Base-by-base conservation (phyloP, 495 filamentous ascomycete genomes). In the Massariosphaeria phaeospora region DNA sequence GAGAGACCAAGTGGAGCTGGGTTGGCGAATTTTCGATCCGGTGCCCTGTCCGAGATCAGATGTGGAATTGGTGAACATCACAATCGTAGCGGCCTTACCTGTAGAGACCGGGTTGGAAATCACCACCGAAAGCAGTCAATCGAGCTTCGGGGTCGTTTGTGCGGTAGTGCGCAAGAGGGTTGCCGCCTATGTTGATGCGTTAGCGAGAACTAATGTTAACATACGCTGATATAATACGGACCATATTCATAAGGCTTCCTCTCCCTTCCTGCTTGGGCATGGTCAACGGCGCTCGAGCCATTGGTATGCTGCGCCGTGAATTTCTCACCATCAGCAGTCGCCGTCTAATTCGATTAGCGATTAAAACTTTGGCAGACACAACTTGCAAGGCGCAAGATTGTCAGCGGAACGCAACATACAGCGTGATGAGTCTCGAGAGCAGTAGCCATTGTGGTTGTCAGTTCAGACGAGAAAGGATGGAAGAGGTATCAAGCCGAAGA, bases 51-150 rank as follows among this genome's bases (percentile, higher is more conserved):
- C n/a, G n/a, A n/a, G n/a, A n/a, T n/a, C n/a, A n/a, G n/a, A n/a
- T n/a, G n/a, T n/a, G 3, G 15, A 18, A 13, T 15, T 2, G 10
- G 27, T 64, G 21, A 64, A 3, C 33, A 10, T 35, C 24, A 48
- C 17, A 18, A 46, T 12, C 11, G 1, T 36, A 35, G 34, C 29
- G 34, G 31, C 13, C 52, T 24, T 34, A 64, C 61, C 78, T 82
- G 78, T 89, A 96, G 42, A 89, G 81, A 82, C 89, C 93, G 46
- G 91, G 91, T 73, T 97, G 91, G 77, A 95, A 90, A 62, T 93
- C 89, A 80, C 91, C 91, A 69, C 91, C 91, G 69, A 94, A 96
- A 70, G 91, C 86, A 23, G 84, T 86, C 29, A 89, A 73, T 33
- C 75, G 72, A 31, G 76, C 70, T 7, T 73, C 63, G 20, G 78